Base-by-base conservation (phyloP, 116 monocot species). In the Cymodocea nodosa region DNA sequence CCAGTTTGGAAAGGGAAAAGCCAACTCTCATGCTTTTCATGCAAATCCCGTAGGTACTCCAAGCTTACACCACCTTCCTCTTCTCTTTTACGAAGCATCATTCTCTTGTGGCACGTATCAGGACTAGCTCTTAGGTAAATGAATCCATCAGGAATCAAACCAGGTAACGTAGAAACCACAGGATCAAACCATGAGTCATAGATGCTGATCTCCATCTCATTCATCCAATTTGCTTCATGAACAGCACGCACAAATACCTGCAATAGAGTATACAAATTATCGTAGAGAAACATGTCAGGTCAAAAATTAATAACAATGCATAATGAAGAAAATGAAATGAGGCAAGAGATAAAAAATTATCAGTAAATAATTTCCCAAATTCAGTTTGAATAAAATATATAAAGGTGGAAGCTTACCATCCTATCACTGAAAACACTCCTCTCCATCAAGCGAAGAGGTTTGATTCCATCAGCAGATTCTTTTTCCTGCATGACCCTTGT, bases 111-210 rank as follows among this genome's bases (percentile, higher is more conserved):
- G 60, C 92, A 92, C 20, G 87, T 92, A 68, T 92, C 92, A 68
- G 92, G 92, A 71, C 78, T 87, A 68, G 92, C 92, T 68, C 87
- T 84, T 52, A 92, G 79, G 66, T 92, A 92, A 20, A 92, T 92
- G 68, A 92, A 92, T 14, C 83, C 92, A 77, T 92, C 92, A 67
- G 92, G 92, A 20, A 92, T 70, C 23, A 92, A 82, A 4, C 87
- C 92, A 11, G 92, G 92, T n/a, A 92, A 52, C 19, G 64, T 76
- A 35, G 92, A 92, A 23, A 92, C 84, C 56, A 92, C 87, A 22
- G 92, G 92, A 73, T 92, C 92, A 80, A 92, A 92, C 92, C 92
- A 92, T 0, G 92, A 92, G 51, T 92, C 87, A 68, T 92, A 92
- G 20, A 92, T 92, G 76, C 87, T 85, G 60, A 92, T 82, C 62